These are phyloP conservation scores for Eimeria nieschulzi DNA, from an alignment of 169 alveolate species.

Conservation along the genomic window DNA sequence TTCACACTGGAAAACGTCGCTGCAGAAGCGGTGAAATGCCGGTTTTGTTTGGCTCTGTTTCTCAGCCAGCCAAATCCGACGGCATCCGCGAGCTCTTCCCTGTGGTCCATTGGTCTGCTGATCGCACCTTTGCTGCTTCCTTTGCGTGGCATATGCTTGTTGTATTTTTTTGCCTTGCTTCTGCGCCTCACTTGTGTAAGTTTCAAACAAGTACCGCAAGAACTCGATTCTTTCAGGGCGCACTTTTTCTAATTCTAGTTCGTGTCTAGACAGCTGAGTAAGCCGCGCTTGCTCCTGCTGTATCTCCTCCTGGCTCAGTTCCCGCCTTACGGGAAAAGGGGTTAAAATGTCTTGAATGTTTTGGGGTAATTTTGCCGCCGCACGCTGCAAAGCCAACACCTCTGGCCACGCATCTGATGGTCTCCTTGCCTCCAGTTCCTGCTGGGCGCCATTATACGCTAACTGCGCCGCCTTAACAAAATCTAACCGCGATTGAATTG, in stretches of 20 bases:
- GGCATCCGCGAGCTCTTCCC: no score
- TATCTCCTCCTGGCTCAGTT: not conserved
- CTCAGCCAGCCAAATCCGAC: no score
- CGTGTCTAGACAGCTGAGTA: constrained; percentile 4
- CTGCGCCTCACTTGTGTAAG: constrained; percentile 4
- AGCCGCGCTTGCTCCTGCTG: not conserved
- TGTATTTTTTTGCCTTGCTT: not conserved
- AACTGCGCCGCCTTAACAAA: constrained; percentile 3
- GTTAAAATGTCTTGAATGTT: constrained; percentile 8
- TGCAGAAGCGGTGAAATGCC: no score
- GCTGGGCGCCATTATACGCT: constrained; percentile 1
- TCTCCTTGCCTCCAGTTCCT: no score
- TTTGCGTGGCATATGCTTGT: not conserved
- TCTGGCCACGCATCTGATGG: no score
- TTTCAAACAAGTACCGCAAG: constrained; percentile 1
- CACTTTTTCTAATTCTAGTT: constrained; percentile 17
- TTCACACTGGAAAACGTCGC: no score
- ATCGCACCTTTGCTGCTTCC: no score
- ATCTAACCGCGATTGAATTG: not conserved
- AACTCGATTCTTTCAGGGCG: constrained; percentile 42
- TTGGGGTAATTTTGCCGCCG: no score
- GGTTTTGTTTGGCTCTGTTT: no score
- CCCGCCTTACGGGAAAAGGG: not conserved
- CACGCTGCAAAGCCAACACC: no score
- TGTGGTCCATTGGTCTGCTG: no score